Percentiles rank a stretch among this genome's conserved stretches.
Conservation (phyloP, 768 basidiomycete genomes). For the Hirschioporus abietinus region DNA sequence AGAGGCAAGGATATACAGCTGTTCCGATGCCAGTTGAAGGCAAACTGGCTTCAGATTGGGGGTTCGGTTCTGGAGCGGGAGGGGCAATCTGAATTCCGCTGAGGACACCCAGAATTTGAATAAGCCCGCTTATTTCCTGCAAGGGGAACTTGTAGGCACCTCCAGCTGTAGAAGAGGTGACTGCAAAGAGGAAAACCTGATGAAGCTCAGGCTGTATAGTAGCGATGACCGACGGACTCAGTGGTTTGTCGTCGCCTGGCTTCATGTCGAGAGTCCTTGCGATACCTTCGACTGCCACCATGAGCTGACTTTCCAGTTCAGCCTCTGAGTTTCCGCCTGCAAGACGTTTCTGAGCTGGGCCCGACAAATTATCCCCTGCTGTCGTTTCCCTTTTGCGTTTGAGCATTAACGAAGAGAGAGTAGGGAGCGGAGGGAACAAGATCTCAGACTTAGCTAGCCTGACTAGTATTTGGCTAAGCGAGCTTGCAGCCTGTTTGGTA, state of each 20-base stretch:
- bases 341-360: slow-evolving; percentile 38
- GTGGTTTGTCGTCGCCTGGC: slow-evolving; percentile 31
- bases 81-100: slow-evolving; percentile 67
- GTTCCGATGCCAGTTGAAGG: slow-evolving; percentile 50
- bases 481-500: slow-evolving; percentile 46
- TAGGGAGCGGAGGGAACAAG: slow-evolving; percentile 55
- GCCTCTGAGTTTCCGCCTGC: slow-evolving; percentile 27
- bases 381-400: slow-evolving; percentile 55
- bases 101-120: slow-evolving; percentile 77
- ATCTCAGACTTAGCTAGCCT: slow-evolving; percentile 58
- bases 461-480: slow-evolving; percentile 58
- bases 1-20: slow-evolving; percentile 77
- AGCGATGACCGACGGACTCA: slow-evolving; percentile 57
- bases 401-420: slow-evolving; percentile 30
- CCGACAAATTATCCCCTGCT: slow-evolving; percentile 38
- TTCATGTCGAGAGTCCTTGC: slow-evolving; percentile 41
- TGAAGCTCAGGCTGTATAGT: slow-evolving; percentile 70
- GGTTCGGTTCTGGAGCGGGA: slow-evolving; percentile 9
- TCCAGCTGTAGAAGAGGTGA: slow-evolving; percentile 56
- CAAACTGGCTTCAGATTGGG: neutral
- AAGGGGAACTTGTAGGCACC: slow-evolving; percentile 51
- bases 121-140: slow-evolving; percentile 75
- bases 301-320: slow-evolving; percentile 50
- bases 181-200: slow-evolving; percentile 72
- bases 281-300: slow-evolving; percentile 56